Percentiles rank a stretch among this genome's conserved stretches.
Evolutionary conservation across 208 protist species (phyloP).

Genomic region (Trypanosoma melophagium): DNA sequence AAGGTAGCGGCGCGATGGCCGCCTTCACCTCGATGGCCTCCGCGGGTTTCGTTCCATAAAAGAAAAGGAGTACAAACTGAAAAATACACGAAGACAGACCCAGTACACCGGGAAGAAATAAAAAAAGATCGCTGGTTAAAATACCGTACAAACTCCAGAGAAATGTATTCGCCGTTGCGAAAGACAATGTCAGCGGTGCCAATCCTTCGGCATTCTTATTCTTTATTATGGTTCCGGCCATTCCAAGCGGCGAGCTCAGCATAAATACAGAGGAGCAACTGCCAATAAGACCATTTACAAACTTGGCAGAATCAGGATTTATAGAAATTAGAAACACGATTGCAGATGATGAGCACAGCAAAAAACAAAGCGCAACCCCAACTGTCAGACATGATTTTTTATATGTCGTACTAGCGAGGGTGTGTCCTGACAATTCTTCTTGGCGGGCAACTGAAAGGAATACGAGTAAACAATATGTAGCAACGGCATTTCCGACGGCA

Average conservation of each 20-base stretch:
- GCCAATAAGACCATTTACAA: slow-evolving; percentile 49
- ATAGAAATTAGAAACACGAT: slow-evolving; percentile 33
- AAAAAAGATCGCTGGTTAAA: slow-evolving; percentile 41
- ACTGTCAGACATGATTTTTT: slow-evolving; percentile 21
- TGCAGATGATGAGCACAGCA: slow-evolving; percentile 19
- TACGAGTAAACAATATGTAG: slow-evolving; percentile 56
- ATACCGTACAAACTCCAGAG: slow-evolving; percentile 66
- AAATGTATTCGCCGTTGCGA: slow-evolving; percentile 51
- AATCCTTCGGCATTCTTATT: slow-evolving; percentile 59
- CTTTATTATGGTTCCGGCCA: slow-evolving; percentile 56
- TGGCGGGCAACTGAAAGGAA: slow-evolving; percentile 49
- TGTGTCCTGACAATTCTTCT: slow-evolving; percentile 45
- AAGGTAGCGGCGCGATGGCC: slow-evolving; percentile 27
- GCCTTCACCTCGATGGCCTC: slow-evolving; percentile 19
- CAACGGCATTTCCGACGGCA: slow-evolving; percentile 43
- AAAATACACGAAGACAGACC: slow-evolving; percentile 53
- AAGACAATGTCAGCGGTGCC: slow-evolving; percentile 45
- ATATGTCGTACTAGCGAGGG: slow-evolving; percentile 46
- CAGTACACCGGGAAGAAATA: slow-evolving; percentile 49
- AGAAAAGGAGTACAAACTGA: slow-evolving; percentile 49
- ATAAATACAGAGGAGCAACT: slow-evolving; percentile 59
- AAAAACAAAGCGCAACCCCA: slow-evolving; percentile 17
- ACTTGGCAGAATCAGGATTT: slow-evolving; percentile 20
- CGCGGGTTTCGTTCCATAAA: slow-evolving; percentile 42
- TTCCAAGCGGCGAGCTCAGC: slow-evolving; percentile 62